Conservation (phyloP, 805 yeast species). For the Brettanomyces nanus region DNA sequence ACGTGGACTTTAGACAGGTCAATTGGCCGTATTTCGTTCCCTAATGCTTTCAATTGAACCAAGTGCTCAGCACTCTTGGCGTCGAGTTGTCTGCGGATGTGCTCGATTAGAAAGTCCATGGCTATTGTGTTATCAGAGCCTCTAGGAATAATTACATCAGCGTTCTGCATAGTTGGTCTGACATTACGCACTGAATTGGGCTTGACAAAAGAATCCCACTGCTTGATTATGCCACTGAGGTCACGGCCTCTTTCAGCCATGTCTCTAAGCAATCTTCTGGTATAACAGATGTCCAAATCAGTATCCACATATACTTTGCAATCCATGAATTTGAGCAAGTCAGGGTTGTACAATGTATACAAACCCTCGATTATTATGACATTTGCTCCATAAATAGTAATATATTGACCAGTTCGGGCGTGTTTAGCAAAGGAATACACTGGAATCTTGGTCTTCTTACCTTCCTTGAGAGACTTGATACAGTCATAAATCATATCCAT, state of each 20-base stretch:
- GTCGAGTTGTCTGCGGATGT: slow-evolving; percentile 63
- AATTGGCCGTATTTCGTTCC: slow-evolving; percentile 29
- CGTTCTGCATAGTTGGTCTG: slow-evolving; percentile 65
- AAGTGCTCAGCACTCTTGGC: slow-evolving; percentile 63
- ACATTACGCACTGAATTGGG: slow-evolving; percentile 80
- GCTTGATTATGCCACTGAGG: slow-evolving; percentile 69
- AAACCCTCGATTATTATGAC: slow-evolving; percentile 91
- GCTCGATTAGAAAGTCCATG: slow-evolving; percentile 68
- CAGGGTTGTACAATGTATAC: slow-evolving; percentile 65
- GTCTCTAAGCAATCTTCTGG: slow-evolving; percentile 82
- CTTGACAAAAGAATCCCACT: slow-evolving; percentile 87
- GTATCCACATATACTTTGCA: slow-evolving; percentile 88
- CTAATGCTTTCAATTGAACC: slow-evolving; percentile 50
- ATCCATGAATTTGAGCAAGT: slow-evolving; percentile 70
- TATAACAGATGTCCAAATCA: slow-evolving; percentile 85
- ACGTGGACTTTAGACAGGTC: slow-evolving; percentile 27
- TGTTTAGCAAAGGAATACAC: slow-evolving; percentile 62
- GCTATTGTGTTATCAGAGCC: slow-evolving; percentile 81
- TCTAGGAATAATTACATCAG: slow-evolving; percentile 86
- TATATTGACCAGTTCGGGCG: slow-evolving; percentile 49
- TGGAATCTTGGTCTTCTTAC: slow-evolving; percentile 60
- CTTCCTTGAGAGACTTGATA: slow-evolving; percentile 60
- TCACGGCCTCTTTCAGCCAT: slow-evolving; percentile 83
- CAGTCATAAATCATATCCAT: slow-evolving; percentile 60
- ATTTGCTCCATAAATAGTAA: slow-evolving; percentile 86